Conservation (phyloP, 2,329 filamentous ascomycete genomes). For the Aspergillus ochraceus region DNA sequence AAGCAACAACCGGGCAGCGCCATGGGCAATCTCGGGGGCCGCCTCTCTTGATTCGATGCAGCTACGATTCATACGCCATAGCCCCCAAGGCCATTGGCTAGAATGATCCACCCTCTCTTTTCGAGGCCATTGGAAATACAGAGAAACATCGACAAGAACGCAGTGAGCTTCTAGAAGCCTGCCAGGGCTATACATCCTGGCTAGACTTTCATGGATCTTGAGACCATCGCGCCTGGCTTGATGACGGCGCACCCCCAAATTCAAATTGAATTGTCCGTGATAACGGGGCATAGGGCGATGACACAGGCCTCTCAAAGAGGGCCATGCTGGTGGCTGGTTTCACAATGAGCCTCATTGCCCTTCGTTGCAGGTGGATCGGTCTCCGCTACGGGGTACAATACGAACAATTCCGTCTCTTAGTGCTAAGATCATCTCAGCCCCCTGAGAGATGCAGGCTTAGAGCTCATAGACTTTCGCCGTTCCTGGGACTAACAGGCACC, state of each 20-base stretch:
- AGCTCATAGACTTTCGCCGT: neutral
- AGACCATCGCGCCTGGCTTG: neutral
- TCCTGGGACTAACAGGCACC: neutral
- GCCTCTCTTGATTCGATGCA: neutral
- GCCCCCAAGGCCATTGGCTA: neutral
- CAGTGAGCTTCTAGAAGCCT: neutral
- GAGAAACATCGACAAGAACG: neutral
- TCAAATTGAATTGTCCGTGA: neutral
- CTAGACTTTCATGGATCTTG: neutral
- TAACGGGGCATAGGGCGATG: neutral
- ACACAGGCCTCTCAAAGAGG: neutral
- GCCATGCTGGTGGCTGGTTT: neutral
- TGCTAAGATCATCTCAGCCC: neutral
- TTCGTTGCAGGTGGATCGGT: neutral
- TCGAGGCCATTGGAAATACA: neutral
- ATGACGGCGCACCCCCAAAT: neutral
- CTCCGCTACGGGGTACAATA: neutral
- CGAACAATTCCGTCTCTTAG: neutral
- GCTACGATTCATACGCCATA: neutral
- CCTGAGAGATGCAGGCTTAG: neutral
- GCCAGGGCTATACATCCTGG: neutral
- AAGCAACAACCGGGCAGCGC: neutral
- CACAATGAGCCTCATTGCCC: neutral
- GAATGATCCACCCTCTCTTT: neutral
- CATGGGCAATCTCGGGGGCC: neutral